phyloP scores from a whole-genome alignment of 441 rosid genomes.

The Syzygium malaccense region DNA sequence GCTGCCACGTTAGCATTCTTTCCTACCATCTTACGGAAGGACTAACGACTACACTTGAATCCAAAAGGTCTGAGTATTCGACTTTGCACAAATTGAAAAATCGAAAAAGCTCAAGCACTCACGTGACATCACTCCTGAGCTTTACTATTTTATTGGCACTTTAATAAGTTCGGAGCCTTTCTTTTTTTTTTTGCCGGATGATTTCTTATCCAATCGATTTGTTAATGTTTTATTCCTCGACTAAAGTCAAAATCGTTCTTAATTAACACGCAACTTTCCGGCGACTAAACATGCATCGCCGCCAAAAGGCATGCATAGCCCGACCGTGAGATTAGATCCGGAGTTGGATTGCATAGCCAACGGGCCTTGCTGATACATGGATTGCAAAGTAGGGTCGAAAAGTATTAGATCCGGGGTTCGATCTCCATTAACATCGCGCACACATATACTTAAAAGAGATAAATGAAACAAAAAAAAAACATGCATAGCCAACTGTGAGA shows the following conservation, averaged over 20 bases:
- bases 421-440: too few relatives aligned
- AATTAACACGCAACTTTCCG: background rate
- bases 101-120: background rate
- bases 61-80: background rate
- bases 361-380: too few relatives aligned
- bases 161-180: background rate
- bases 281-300: background rate
- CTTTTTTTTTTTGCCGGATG: background rate
- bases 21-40: background rate
- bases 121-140: background rate
- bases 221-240: background rate
- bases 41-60: background rate
- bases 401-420: too few relatives aligned
- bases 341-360: too few relatives aligned
- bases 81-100: background rate
- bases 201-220: background rate
- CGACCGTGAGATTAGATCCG: background rate
- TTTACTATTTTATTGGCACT: background rate
- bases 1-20: background rate
- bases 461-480: too few relatives aligned
- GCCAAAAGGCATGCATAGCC: too few relatives aligned
- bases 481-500: background rate
- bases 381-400: too few relatives aligned
- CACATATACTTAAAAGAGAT: too few relatives aligned
- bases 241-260: background rate